Evolutionary conservation across 169 alveolate species (phyloP).

Genomic region (Neospora caninum): DNA sequence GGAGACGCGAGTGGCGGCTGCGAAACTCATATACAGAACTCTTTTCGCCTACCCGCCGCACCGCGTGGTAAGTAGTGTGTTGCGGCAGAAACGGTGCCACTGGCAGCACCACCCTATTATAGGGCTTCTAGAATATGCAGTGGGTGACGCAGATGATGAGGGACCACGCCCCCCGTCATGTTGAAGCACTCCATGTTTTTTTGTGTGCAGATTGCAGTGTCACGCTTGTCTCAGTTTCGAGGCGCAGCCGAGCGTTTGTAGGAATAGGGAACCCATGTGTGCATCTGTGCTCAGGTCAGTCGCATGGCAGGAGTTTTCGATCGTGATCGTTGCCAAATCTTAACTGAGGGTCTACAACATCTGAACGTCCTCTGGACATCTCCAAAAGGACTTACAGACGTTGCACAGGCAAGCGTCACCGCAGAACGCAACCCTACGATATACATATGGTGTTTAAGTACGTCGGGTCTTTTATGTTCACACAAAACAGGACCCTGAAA

Average conservation of each 20-base stretch:
- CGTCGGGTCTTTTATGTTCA: no score
- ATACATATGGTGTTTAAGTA: no score
- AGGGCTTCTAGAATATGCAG: no score
- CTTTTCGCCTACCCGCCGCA: conserved; percentile 67
- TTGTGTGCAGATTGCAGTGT: no score
- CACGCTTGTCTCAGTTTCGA: no score
- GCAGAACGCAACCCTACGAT: no score
- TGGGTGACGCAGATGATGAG: no score
- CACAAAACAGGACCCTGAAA: no score
- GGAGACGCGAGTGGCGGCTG: conserved; percentile 37
- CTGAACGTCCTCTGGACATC: neutral
- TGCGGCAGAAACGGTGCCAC: neutral
- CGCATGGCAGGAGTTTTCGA: conserved; percentile 44
- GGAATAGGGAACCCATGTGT: neutral
- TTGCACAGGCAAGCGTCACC: conserved; percentile 13
- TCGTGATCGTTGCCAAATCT: neutral
- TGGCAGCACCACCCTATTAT: no score
- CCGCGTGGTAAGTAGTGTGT: conserved; percentile 49
- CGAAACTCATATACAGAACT: conserved; percentile 42
- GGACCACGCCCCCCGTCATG: no score
- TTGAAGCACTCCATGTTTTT: no score
- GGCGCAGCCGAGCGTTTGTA: no score
- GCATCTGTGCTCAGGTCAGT: conserved; percentile 2
- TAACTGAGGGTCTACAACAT: neutral
- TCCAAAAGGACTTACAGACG: conserved; percentile 3